Evolutionary conservation across 257 asterid genomes (phyloP).

Genomic region (Gentiana macrophylla): DNA sequence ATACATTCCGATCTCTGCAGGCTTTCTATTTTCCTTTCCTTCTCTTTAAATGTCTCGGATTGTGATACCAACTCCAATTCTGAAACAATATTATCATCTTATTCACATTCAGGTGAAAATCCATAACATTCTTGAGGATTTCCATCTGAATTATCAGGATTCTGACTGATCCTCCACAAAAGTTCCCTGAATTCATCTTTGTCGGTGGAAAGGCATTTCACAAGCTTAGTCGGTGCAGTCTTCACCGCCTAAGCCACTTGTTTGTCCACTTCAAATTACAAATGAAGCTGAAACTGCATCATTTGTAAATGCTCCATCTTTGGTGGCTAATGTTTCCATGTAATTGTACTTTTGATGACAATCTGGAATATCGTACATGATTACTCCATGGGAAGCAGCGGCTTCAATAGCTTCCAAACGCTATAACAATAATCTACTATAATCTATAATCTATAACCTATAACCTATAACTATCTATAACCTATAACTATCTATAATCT

Average conservation of each 20-base stretch:
- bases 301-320: constrained; percentile 37
- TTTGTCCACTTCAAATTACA: constrained; percentile 84
- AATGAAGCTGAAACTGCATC: constrained; percentile 72
- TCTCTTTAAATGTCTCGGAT: constrained; percentile 6
- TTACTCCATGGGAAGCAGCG: constrained; percentile 65
- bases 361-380: constrained; percentile 55
- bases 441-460: too few relatives aligned
- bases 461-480: too few relatives aligned
- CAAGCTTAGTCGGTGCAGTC: constrained; percentile 71
- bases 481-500: too few relatives aligned
- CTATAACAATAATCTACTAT: too few relatives aligned
- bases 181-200: constrained; percentile 74
- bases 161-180: constrained; percentile 64
- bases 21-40: too few relatives aligned
- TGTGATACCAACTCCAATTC: constrained; percentile 22
- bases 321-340: constrained; percentile 36
- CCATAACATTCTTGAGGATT: constrained; percentile 18
- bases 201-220: constrained; percentile 48
- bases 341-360: constrained; percentile 39
- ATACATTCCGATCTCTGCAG: constrained; percentile 20
- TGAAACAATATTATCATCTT: constrained; percentile 26
- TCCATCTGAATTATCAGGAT: constrained; percentile 53
- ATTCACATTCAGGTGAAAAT: constrained; percentile 43
- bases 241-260: constrained; percentile 89
- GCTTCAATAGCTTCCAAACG: constrained; percentile 59